Evolutionary conservation across 2,329 filamentous ascomycete species (phyloP).

Genomic region (Penicillium corylophilum): DNA sequence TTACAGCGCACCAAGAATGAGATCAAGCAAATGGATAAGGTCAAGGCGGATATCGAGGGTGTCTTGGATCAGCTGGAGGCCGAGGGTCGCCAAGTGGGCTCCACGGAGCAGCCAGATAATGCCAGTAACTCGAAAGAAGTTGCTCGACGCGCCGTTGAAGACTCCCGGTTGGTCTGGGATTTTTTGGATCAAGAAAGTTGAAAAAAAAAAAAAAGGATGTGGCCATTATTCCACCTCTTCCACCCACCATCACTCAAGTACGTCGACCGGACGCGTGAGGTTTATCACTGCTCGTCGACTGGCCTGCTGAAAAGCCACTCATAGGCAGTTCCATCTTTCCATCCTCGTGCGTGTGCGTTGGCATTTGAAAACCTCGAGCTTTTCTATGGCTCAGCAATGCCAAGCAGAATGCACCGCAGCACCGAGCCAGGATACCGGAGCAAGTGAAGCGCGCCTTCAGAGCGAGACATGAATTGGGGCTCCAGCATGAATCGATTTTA

Average conservation of each 20-base stretch:
- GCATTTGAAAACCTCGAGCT: background rate
- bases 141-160: constrained; percentile 21
- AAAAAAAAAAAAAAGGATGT: constrained; percentile 21
- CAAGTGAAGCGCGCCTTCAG: background rate
- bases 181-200: constrained; percentile 37
- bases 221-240: background rate
- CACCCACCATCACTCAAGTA: background rate
- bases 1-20: constrained; percentile 71
- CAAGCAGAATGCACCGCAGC: background rate
- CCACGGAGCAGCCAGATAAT: constrained; percentile 8
- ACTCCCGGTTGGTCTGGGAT: constrained; percentile 40
- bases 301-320: background rate
- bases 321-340: background rate
- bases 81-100: constrained; percentile 28
- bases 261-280: background rate
- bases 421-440: background rate
- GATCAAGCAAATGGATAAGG: constrained; percentile 71
- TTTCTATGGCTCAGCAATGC: background rate
- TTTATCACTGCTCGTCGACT: background rate
- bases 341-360: background rate
- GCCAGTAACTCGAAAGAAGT: constrained; percentile 10
- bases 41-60: constrained; percentile 65
- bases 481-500: background rate
- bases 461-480: background rate
- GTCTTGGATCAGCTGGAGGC: constrained; percentile 37